Conservation (phyloP, 768 basidiomycete genomes). For the Boletus tomentosulus region DNA sequence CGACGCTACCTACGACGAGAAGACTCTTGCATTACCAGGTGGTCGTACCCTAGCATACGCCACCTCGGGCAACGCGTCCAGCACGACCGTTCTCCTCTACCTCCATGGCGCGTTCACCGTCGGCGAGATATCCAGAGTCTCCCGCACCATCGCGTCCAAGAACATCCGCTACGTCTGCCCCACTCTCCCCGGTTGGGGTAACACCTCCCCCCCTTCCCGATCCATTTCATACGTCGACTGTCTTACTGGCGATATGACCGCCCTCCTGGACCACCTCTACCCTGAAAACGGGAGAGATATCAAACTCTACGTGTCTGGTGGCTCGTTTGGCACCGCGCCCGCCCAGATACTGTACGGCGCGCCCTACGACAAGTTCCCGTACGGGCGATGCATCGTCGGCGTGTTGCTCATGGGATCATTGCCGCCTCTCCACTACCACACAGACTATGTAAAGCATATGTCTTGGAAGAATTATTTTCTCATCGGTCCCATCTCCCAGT, state of each 20-base stretch:
- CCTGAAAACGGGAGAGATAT: constrained; percentile 35
- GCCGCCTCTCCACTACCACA: constrained; percentile 45
- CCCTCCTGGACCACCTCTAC: constrained; percentile 48
- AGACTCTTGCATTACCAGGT: constrained; percentile 23
- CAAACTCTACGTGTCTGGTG: constrained; percentile 48
- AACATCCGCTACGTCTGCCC: constrained; percentile 46
- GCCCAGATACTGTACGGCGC: constrained; percentile 57
- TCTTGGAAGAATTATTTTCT: constrained; percentile 45
- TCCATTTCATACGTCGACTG: constrained; percentile 37
- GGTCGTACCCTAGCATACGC: constrained; percentile 53
- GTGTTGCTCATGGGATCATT: constrained; percentile 45
- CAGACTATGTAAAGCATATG: constrained; percentile 42
- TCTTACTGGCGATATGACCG: constrained; percentile 42
- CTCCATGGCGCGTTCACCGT: constrained; percentile 55
- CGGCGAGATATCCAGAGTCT: constrained; percentile 38
- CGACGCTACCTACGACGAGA: constrained; percentile 10
- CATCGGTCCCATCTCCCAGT: constrained; percentile 41
- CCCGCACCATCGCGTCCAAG: constrained; percentile 35
- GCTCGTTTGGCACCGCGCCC: constrained; percentile 50
- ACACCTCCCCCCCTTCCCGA: constrained; percentile 40
- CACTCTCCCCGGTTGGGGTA: constrained; percentile 58
- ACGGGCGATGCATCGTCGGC: constrained; percentile 42
- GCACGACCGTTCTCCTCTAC: constrained; percentile 46
- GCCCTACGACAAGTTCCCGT: constrained; percentile 47
- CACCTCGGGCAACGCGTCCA: constrained; percentile 48